Base-by-base conservation (phyloP, 768 basidiomycete genomes). In the Agrocybe praecox region DNA sequence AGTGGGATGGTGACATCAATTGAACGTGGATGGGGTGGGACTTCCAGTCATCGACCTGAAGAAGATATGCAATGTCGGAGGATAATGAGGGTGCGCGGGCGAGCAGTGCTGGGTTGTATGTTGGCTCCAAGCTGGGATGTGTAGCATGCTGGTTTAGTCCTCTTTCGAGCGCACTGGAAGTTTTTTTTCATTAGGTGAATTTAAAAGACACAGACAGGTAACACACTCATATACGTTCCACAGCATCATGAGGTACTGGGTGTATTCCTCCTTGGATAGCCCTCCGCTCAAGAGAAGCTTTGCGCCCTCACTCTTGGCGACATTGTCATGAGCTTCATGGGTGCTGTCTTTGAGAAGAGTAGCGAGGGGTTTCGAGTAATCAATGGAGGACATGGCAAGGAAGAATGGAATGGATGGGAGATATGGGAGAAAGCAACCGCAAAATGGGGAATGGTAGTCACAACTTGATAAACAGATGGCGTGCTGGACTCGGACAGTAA, bases 141-240 rank as follows among this genome's bases (percentile, higher is more conserved):
- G 80, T 73, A 26, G 84, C 78, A 72, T 91, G 85, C 54, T 75
- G 70, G 53, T 85, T 85, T 17, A 88, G 73, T 6, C 75, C 84
- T 34, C 69, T 69, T 66, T 89, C 87, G 45, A 89, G 75, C 9
- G 80, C 73, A 55, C 87, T 87, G n/a, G n/a, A n/a, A n/a, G n/a
- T n/a, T n/a, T n/a, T n/a, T n/a, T n/a, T n/a, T n/a, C n/a, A n/a
- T 63, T 45, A 36, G 14, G 1, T 0, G 18, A 44, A 24, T n/a
- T 34, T 29, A 49, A 46, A 45, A 33, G 29, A 46, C 33, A 9
- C 43, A 14, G 52, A 29, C 45, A 15, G n/a, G 9, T 10, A 52
- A 74, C 86, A 71, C 62, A 92, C 90, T 83, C 75, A 73, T 93
- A 94, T 23, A 94, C 73, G 62, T 90, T 81, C 85, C 88, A 92